Conservation (phyloP, 2,329 filamentous ascomycete genomes). For the Penicillium occitanis region DNA sequence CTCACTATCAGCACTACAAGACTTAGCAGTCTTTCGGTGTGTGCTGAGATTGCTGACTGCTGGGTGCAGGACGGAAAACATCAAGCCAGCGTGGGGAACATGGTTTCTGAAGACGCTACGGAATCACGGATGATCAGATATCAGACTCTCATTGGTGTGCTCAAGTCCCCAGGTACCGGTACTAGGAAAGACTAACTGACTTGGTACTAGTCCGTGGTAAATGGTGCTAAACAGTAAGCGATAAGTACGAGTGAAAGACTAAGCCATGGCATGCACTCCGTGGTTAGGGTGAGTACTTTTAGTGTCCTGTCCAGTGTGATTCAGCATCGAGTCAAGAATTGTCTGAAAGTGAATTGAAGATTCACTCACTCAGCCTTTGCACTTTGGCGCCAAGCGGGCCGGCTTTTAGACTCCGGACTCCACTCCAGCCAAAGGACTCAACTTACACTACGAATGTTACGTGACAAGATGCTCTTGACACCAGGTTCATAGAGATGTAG, state of each 20-base stretch:
- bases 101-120: not conserved
- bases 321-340: not conserved
- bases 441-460: not conserved
- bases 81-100: slow-evolving; percentile 3
- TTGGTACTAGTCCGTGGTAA: not conserved
- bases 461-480: not conserved
- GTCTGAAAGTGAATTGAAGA: not conserved
- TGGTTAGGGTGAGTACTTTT: not conserved
- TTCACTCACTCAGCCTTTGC: not conserved
- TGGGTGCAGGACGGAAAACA: not conserved
- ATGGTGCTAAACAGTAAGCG: not conserved
- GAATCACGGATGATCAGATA: not conserved
- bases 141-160: not conserved
- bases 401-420: slow-evolving; percentile 1
- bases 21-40: not conserved
- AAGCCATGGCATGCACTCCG: not conserved
- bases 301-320: not conserved
- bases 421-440: not conserved
- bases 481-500: not conserved
- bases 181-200: not conserved
- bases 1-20: not conserved
- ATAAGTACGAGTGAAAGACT: not conserved
- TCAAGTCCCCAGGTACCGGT: slow-evolving; percentile 4
- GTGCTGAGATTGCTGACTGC: not conserved
- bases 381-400: slow-evolving; percentile 2